These are phyloP conservation scores for Dactylonectria macrodidyma DNA, from an alignment of 2,329 filamentous ascomycete genomes.

Conservation along the genomic window DNA sequence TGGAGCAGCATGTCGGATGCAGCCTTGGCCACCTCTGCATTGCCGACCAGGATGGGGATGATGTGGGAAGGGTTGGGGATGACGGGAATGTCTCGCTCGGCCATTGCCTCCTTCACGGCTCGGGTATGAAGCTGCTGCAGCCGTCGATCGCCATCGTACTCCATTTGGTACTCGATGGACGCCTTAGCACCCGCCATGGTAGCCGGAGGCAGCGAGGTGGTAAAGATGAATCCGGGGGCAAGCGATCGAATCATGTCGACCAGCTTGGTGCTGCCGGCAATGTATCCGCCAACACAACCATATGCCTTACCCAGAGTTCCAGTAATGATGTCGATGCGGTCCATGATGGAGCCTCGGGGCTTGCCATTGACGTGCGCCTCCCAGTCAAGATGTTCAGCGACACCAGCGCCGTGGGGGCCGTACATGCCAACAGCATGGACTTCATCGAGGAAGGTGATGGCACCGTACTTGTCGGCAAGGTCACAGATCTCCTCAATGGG, in stretches of 20 bases:
- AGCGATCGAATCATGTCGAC: constrained; percentile 95
- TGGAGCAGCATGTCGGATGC: constrained; percentile 93
- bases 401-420: constrained; percentile 93
- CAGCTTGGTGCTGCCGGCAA: constrained; percentile 88
- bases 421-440: constrained; percentile 99
- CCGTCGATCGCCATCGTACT: constrained; percentile 86
- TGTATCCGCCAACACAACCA: constrained; percentile 97
- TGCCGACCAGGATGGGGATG: constrained; percentile 92
- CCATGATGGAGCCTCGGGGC: constrained; percentile 89
- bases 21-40: constrained; percentile 91
- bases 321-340: constrained; percentile 97
- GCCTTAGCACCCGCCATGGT: constrained; percentile 95
- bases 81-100: constrained; percentile 88
- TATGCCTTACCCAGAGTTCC: constrained; percentile 98
- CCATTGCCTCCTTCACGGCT: constrained; percentile 89
- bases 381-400: constrained; percentile 97
- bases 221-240: constrained; percentile 98
- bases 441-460: constrained; percentile 97
- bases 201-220: constrained; percentile 93
- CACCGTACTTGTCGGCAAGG: constrained; percentile 96
- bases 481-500: constrained; percentile 98
- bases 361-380: constrained; percentile 84
- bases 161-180: constrained; percentile 94
- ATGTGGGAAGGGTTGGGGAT: constrained; percentile 99
- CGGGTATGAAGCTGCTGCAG: constrained; percentile 97